These are phyloP conservation scores for Parafenestella ontariensis DNA, from an alignment of 2,329 filamentous ascomycete species.

Conservation along the genomic window DNA sequence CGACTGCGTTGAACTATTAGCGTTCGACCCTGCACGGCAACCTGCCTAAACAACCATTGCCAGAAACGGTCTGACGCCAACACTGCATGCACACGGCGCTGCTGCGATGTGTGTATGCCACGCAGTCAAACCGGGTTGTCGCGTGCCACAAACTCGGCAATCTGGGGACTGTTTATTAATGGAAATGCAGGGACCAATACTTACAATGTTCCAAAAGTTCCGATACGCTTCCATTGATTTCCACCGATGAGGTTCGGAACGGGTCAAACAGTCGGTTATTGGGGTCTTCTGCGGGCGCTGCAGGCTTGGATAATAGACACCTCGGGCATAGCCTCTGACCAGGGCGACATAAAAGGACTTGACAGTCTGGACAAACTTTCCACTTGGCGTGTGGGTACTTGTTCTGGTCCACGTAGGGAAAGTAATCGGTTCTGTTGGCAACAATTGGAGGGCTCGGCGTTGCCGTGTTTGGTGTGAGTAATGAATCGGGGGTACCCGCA, in stretches of 20 bases:
- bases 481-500: constrained; percentile 37
- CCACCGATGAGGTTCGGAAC: constrained; percentile 39
- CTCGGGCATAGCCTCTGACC: constrained; percentile 39
- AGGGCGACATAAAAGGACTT: constrained; percentile 37
- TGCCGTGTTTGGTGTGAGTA: constrained; percentile 36
- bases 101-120: background rate
- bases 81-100: background rate
- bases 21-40: background rate
- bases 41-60: background rate
- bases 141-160: constrained; percentile 16
- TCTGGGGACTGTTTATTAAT: constrained; percentile 9
- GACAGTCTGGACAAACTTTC: constrained; percentile 39
- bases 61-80: background rate
- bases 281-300: constrained; percentile 27
- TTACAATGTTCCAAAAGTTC: constrained; percentile 49
- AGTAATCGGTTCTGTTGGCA: constrained; percentile 24
- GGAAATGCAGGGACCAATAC: constrained; percentile 23
- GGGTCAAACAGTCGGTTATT: constrained; percentile 43
- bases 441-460: constrained; percentile 41
- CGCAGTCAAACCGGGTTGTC: constrained; percentile 1
- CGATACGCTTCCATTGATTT: constrained; percentile 34
- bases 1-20: constrained; percentile 37
- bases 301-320: constrained; percentile 32
- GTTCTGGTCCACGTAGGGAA: constrained; percentile 21
- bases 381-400: constrained; percentile 24